Evolutionary conservation across 352 stramenopile species (phyloP).

Genomic region (Phytophthora europaea): DNA sequence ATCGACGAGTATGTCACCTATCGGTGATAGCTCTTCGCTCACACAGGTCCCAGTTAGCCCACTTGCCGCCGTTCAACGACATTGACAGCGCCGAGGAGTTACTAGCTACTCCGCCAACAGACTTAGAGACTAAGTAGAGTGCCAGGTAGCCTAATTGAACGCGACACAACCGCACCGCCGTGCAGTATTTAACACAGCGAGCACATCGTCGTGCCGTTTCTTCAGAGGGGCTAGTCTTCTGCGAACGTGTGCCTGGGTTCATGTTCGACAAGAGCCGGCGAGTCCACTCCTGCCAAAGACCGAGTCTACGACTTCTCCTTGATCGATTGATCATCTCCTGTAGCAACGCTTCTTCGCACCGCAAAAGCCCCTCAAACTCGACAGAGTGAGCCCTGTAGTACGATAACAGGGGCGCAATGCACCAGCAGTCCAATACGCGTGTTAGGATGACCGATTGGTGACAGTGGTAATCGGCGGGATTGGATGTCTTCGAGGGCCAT

Average conservation of each 20-base stretch:
- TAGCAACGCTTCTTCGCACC: not conserved
- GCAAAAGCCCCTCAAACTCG: not conserved
- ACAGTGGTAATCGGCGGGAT: not conserved
- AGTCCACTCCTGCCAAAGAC: not conserved
- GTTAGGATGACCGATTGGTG: not conserved
- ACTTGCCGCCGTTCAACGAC: slow-evolving; percentile 14
- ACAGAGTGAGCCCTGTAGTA: not conserved
- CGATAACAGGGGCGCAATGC: not conserved
- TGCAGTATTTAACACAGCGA: slow-evolving; percentile 1
- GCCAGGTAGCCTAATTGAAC: slow-evolving; percentile 33
- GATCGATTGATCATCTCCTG: not conserved
- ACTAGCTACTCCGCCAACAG: slow-evolving; percentile 13
- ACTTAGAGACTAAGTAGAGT: slow-evolving; percentile 2
- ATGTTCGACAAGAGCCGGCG: not conserved
- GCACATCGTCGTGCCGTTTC: not conserved
- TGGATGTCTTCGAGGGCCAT: not conserved
- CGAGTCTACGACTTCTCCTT: not conserved
- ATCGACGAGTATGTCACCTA: slow-evolving; percentile 60
- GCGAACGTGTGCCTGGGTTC: not conserved
- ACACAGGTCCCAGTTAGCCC: slow-evolving; percentile 12
- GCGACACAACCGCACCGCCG: slow-evolving; percentile 11
- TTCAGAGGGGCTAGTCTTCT: not conserved
- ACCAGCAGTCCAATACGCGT: slow-evolving; percentile 8
- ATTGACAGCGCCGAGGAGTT: slow-evolving; percentile 17
- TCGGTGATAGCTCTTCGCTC: slow-evolving; percentile 14